Evolutionary conservation across 2,329 filamentous ascomycete genomes (phyloP), one percentile per base, ranked within the genome.

Genomic region (Xylariaceae sp.): DNA sequence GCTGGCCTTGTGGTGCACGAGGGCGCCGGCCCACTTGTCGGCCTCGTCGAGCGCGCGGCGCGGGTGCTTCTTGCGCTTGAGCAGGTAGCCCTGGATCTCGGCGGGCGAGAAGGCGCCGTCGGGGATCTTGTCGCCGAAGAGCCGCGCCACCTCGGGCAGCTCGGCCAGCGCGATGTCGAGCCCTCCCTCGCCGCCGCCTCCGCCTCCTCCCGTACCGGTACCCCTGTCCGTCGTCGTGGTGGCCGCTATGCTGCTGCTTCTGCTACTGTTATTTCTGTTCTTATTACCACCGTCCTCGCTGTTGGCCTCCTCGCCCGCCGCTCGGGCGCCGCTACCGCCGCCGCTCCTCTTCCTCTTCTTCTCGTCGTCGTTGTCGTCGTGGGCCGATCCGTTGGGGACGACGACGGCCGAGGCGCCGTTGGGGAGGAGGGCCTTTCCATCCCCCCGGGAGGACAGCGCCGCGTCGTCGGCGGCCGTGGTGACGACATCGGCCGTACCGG

Each of bases 51-150:
- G 50, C 2, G 78, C 77, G 44, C 64, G 61, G 8, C 60, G 57
- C 5, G 77, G 76, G 22, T 67, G 63, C 58, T 70, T 72, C 58
- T 80, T 81, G 27, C 74, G 59, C 55, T 75, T 77, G 29, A 81
- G 58, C 37, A 82, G 48, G 52, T 78, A 82, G 0, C 76, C 77
- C 51, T 81, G 77, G 26, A 82, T 71, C 53, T 80, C 71, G 0
- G 78, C 78, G 0, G 77, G 75, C 26, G 50, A 54, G 33, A 59
- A 57, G 41, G 45, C 44, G 33, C 42, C 43, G 2, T 49, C 46
- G 13, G 56, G 56, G 30, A 82, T 67, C 33, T 64, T 59, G 2
- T 56, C 44, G 1, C 69, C 65, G 45, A 82, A 82, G 19, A 61
- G 46, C 5, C 43, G 42, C 0, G 73, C 68, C 12, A 77, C 56